Evolutionary conservation across 352 stramenopile species (phyloP), one percentile per base, ranked within the genome.

Genomic region (Elongisporangium anandrum): DNA sequence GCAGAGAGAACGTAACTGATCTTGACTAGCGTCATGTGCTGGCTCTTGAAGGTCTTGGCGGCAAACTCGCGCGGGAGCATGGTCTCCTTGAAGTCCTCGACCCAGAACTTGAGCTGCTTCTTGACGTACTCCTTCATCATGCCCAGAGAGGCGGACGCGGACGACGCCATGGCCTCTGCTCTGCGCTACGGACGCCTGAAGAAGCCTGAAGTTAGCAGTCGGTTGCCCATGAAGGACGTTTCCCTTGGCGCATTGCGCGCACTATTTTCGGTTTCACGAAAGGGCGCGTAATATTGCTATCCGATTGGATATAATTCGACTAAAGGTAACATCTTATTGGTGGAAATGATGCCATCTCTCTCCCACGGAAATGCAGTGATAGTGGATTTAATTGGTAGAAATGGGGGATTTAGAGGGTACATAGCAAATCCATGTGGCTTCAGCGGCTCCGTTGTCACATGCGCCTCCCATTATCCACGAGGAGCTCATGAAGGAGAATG

Each of bases 81-180:
- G 38, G 77, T 66, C 54, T 88, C 76, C 34, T 69, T 77, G 59
- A 86, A 87, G 60, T 73, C 74, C 15, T 87, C 77, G 60, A 86
- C 59, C 81, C 79, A 88, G 67, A 87, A 79, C 45, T 65, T 71
- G 50, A 90, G 74, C 61, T 90, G 78, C 50, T 73, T 77, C 51
- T 77, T 77, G 15, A 90, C 61, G 56, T 87, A 86, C 60, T 90
- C 80, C 68, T 90, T 90, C 76, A 90, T 87, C 72, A 80, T 80
- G 45, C 56, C 68, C 45, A 72, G 69, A 12, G 20, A 57, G 23
- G 47, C n/a, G 38, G 60, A 75, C 24, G 38, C 50, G 2, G 53
- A 54, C 22, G 39, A 60, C 57, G 67, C 56, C 62, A 76, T 76
- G 23, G 29, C 19, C 26, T 23, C 47, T 16, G 29, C 34, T 45